Evolutionary conservation across 1,284 basidiomycete species (phyloP).

Genomic region (Austroboletus niveus): DNA sequence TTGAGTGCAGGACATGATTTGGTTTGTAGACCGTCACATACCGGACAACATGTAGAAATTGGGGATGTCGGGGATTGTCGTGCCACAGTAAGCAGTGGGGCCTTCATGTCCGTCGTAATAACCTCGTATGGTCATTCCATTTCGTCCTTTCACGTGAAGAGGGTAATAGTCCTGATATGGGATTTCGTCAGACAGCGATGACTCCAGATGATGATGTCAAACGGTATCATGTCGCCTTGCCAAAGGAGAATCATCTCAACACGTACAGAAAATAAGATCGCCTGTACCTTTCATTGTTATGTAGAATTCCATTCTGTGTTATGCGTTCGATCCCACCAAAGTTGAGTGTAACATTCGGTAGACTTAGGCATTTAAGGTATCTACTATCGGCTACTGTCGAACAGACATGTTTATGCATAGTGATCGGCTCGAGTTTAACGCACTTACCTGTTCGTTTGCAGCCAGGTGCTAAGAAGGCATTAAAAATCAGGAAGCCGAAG

Average conservation of each 20-base stretch:
- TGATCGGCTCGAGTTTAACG: background rate
- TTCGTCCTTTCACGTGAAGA: conserved; percentile 28
- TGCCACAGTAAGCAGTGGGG: conserved; percentile 37
- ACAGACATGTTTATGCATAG: conserved; percentile 6
- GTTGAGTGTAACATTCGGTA: conserved; percentile 42
- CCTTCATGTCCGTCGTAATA: conserved; percentile 37
- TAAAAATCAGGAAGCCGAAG: background rate
- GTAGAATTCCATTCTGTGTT: too few relatives aligned
- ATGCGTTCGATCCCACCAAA: conserved; percentile 39
- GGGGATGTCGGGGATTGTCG: conserved; percentile 36
- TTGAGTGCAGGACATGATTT: background rate
- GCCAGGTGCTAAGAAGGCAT: conserved; percentile 28
- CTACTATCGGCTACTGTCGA: conserved; percentile 36
- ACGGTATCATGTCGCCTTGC: conserved; percentile 25
- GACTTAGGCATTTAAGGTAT: conserved; percentile 39
- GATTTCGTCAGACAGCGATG: too few relatives aligned
- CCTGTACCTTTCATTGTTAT: conserved; percentile 35
- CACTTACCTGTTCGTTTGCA: conserved; percentile 37
- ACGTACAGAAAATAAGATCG: background rate
- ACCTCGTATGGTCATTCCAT: conserved; percentile 28
- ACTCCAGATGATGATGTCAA: conserved; percentile 36
- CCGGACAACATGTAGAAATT: conserved; percentile 37
- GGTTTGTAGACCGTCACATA: conserved; percentile 2
- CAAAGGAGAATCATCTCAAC: background rate
- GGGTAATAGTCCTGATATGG: conserved; percentile 26